These are phyloP conservation scores for Clitocybe nebularis DNA, from an alignment of 1,284 basidiomycete species.

Conservation along the genomic window DNA sequence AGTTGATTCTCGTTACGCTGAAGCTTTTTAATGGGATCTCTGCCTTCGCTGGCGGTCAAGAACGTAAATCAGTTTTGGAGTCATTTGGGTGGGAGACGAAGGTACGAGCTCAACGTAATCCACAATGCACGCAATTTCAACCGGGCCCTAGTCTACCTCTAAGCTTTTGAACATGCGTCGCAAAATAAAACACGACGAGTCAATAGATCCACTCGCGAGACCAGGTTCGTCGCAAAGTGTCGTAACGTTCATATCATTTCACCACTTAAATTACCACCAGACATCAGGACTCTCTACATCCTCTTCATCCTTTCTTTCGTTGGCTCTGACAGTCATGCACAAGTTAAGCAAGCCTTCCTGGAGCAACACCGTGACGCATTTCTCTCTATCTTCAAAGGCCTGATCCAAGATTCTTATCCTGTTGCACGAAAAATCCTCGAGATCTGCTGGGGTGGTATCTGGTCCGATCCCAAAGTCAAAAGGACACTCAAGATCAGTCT, in stretches of 20 bases:
- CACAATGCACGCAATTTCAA: slow-evolving; percentile 7
- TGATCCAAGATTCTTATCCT: slow-evolving; percentile 57
- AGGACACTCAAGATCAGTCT: slow-evolving; percentile 63
- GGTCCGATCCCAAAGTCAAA: slow-evolving; percentile 67
- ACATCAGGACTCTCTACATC: slow-evolving; percentile 70
- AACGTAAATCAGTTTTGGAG: slow-evolving; percentile 58
- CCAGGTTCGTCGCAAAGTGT: slow-evolving; percentile 44
- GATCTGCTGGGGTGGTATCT: slow-evolving; percentile 63
- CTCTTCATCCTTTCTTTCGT: slow-evolving; percentile 71
- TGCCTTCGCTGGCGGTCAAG: slow-evolving; percentile 57
- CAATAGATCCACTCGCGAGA: slow-evolving; percentile 39
- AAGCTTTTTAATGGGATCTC: slow-evolving; percentile 62
- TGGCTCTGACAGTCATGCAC: slow-evolving; percentile 38
- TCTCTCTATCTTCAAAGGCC: slow-evolving; percentile 62
- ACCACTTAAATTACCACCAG: slow-evolving; percentile 27
- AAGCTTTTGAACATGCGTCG: slow-evolving; percentile 70
- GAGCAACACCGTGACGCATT: slow-evolving; percentile 65
- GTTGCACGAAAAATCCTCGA: slow-evolving; percentile 59
- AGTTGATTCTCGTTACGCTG: slow-evolving; percentile 59
- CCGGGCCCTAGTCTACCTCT: slow-evolving; percentile 47
- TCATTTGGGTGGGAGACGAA: slow-evolving; percentile 75
- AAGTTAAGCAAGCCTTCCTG: slow-evolving; percentile 59
- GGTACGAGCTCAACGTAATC: slow-evolving; percentile 30
- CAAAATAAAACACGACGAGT: slow-evolving; percentile 40
- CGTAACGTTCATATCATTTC: slow-evolving; percentile 1